Percentiles rank a stretch among this genome's conserved stretches.
Evolutionary conservation across 805 yeast species (phyloP).

Genomic region (Metschnikowia cubensis): DNA sequence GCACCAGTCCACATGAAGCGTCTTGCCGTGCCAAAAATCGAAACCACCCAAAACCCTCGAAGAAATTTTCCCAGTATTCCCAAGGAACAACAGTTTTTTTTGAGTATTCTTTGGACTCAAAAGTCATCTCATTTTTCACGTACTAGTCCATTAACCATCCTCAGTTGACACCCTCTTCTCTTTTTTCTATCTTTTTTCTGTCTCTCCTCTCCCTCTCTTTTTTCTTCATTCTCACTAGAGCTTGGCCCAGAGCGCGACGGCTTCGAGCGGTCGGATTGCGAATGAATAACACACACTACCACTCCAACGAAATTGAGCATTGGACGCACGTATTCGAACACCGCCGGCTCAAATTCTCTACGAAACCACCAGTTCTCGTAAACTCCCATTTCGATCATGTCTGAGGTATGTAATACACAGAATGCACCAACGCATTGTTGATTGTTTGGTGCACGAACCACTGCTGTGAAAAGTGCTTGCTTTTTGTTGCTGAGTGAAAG

Average conservation of each 20-base stretch:
- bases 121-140: no score
- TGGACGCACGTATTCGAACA: constrained; percentile 5
- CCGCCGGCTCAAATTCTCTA: constrained; percentile 1
- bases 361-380: constrained; percentile 1
- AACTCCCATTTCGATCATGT: constrained; percentile 11
- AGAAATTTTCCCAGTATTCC: no score
- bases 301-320: constrained; percentile 5
- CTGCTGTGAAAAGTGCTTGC: neutral
- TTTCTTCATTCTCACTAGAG: no score
- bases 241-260: neutral
- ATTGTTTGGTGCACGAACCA: neutral
- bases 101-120: no score
- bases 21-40: no score
- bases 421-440: neutral
- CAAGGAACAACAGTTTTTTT: no score
- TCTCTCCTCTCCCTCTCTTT: no score
- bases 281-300: constrained; percentile 3
- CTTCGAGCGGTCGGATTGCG: neutral
- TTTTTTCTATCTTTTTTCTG: no score
- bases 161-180: no score
- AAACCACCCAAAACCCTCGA: neutral
- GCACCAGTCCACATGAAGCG: neutral
- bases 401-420: constrained; percentile 19
- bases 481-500: neutral
- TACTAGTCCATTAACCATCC: no score